Evolutionary conservation across 2,329 filamentous ascomycete genomes (phyloP).

Genomic region (Talaromyces funiculosus): DNA sequence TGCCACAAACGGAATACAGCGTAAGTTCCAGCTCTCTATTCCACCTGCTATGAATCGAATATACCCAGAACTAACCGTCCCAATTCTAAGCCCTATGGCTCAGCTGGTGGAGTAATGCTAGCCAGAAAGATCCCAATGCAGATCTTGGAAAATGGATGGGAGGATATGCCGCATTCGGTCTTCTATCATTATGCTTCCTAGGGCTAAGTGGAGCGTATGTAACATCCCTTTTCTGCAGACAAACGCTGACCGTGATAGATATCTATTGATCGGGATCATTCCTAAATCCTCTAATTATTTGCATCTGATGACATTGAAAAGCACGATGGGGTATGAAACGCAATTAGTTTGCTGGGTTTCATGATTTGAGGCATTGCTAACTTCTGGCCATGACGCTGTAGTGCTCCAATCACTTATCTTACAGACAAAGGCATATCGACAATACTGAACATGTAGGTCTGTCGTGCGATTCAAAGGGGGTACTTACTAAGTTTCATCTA

Average conservation of each 20-base stretch:
- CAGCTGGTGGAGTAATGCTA: conserved; percentile 7
- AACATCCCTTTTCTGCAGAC: background rate
- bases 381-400: background rate
- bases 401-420: background rate
- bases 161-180: conserved; percentile 1
- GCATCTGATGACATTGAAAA: background rate
- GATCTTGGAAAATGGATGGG: conserved; percentile 8
- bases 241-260: conserved; percentile 2
- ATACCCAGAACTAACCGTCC: background rate
- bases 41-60: background rate
- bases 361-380: background rate
- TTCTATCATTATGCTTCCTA: conserved; percentile 8
- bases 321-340: conserved; percentile 9
- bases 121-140: background rate
- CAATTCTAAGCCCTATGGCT: background rate
- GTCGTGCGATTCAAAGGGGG: background rate
- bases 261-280: conserved; percentile 4
- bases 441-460: conserved; percentile 3
- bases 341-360: no score
- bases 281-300: conserved; percentile 1
- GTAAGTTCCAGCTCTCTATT: background rate
- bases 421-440: background rate
- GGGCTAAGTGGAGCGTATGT: conserved; percentile 8
- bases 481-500: background rate
- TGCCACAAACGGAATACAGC: background rate